Percentiles rank a stretch among this genome's conserved stretches.
Evolutionary conservation across 306 rosid genomes (phyloP).

Genomic region (Comarum palustre): DNA sequence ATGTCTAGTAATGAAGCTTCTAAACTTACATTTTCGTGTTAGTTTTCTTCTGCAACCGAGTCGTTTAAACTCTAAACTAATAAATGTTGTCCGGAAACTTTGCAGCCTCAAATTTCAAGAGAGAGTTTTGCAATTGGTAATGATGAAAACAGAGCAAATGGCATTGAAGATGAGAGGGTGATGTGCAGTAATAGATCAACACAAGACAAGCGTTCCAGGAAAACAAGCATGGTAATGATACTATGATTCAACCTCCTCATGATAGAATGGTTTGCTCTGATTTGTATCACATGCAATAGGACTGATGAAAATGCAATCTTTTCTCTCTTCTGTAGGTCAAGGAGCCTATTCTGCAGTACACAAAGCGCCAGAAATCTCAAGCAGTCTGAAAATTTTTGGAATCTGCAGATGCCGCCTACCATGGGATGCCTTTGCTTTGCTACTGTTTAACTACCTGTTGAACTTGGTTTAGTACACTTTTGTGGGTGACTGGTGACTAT

Average conservation of each 20-base stretch:
- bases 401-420: background rate
- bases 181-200: constrained; percentile 48
- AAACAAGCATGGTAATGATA: constrained; percentile 76
- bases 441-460: background rate
- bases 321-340: constrained; percentile 54
- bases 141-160: constrained; percentile 49
- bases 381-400: constrained; percentile 30
- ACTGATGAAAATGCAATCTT: background rate
- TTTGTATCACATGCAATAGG: background rate
- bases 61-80: background rate
- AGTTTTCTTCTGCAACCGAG: background rate
- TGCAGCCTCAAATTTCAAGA: constrained; percentile 59
- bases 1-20: constrained; percentile 13
- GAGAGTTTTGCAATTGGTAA: constrained; percentile 68
- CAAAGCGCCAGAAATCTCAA: constrained; percentile 75
- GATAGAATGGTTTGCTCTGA: background rate
- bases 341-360: constrained; percentile 83
- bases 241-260: background rate
- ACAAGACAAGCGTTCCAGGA: constrained; percentile 76
- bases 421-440: background rate
- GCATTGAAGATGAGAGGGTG: constrained; percentile 48
- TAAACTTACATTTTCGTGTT: background rate
- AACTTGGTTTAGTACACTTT: background rate
- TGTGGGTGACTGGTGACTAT: background rate
- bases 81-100: background rate